These are phyloP conservation scores for Zoysia matrella DNA, from an alignment of 202 grass and related monocot genomes.

Conservation along the genomic window DNA sequence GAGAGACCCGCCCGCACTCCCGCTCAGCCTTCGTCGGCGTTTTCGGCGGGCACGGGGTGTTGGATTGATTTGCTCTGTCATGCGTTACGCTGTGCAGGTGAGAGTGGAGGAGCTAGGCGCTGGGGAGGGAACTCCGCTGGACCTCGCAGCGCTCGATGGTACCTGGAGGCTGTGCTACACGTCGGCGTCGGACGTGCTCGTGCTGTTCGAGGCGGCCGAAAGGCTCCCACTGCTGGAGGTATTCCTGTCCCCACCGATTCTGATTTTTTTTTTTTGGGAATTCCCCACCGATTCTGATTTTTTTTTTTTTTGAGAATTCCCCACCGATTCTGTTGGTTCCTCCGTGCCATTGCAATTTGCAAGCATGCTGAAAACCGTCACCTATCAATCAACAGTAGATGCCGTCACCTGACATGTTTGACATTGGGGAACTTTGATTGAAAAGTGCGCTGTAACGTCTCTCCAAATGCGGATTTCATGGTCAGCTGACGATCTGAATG, in stretches of 20 bases:
- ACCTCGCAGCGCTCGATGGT: conserved; percentile 73
- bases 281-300: too few species aligned
- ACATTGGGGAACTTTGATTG: conserved; percentile 3
- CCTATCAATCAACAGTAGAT: background rate
- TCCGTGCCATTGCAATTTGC: background rate
- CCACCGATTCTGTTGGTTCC: background rate
- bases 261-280: too few species aligned
- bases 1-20: background rate
- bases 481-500: background rate
- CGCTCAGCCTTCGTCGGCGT: background rate
- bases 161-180: conserved; percentile 95
- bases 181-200: conserved; percentile 78
- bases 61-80: conserved; percentile 13
- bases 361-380: background rate
- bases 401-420: background rate
- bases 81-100: conserved; percentile 56
- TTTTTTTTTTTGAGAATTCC: too few species aligned
- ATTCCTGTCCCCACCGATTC: background rate
- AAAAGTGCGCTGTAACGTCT: background rate
- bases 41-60: background rate
- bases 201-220: conserved; percentile 81
- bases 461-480: background rate
- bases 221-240: conserved; percentile 84
- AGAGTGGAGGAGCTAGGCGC: conserved; percentile 73
- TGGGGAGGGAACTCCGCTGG: conserved; percentile 51